Conservation (phyloP, 352 stramenopile species). For the Globisporangium ultimum region DNA sequence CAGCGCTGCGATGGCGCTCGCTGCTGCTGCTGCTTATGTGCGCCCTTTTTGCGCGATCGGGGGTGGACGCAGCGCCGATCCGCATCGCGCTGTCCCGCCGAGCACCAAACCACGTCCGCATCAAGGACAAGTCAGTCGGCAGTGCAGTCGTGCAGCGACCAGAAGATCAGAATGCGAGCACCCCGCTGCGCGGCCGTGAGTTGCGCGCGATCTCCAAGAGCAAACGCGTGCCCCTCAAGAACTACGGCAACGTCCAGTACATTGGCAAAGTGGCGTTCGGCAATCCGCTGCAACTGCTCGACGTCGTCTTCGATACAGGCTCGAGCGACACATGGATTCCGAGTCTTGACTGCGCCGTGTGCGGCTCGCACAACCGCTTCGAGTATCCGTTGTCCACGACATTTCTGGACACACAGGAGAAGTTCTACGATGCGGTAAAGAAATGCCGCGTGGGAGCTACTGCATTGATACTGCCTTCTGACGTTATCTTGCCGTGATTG, state of each 20-base stretch:
- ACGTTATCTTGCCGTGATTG: no score
- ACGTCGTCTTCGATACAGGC: slow-evolving; percentile 79
- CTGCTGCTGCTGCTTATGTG: slow-evolving; percentile 4
- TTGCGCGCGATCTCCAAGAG: slow-evolving; percentile 18
- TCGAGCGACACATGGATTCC: slow-evolving; percentile 84
- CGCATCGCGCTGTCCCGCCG: slow-evolving; percentile 27
- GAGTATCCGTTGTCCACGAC: slow-evolving; percentile 49
- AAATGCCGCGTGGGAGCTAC: no score
- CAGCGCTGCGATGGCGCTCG: background rate
- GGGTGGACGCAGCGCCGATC: slow-evolving; percentile 17
- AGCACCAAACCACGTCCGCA: background rate
- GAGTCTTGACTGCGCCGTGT: slow-evolving; percentile 37
- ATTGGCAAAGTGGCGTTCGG: slow-evolving; percentile 70
- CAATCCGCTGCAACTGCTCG: slow-evolving; percentile 57
- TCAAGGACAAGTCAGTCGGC: background rate
- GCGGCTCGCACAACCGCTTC: slow-evolving; percentile 59
- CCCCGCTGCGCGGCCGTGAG: background rate
- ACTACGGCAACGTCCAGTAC: slow-evolving; percentile 87
- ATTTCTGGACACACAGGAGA: slow-evolving; percentile 68
- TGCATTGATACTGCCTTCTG: no score
- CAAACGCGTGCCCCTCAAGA: slow-evolving; percentile 58
- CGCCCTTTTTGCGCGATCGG: background rate
- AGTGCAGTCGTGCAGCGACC: slow-evolving; percentile 4
- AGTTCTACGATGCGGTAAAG: slow-evolving; percentile 62
- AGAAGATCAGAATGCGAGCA: slow-evolving; percentile 16